Evolutionary conservation across 1,284 basidiomycete species (phyloP), one percentile per base, ranked within the genome.

Genomic region (Schizophyllum amplum): DNA sequence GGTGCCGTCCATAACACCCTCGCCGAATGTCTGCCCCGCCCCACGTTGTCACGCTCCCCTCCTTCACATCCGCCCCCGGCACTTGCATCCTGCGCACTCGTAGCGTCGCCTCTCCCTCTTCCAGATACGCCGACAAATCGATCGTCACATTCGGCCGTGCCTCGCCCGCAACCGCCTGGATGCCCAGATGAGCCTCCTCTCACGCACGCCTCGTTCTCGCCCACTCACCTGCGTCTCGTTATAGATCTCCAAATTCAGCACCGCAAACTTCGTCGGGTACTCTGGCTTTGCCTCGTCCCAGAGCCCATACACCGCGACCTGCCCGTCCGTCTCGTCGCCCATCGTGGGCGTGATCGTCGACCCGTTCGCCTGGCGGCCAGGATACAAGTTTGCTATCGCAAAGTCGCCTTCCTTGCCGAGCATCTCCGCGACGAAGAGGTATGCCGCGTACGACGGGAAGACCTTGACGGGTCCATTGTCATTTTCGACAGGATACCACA

Each of bases 401-500:
- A 77, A 66, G 6, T 71, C 67, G 46, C 67, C 73, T 1, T 75
- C 79, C 33, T 64, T 63, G 2, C 73, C 76, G 24, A 80, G 67
- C 1, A 76, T 68, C 61, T 80, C 78, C n/a, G 75, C 65, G 56
- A 80, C 66, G 60, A 80, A 80, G 9, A 80, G 66, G 56, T 79
- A 79, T 15, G 78, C 69, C 3, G 71, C 72, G 56, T 80, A 80
- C 11, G 76, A 72, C 1, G 79, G 79, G 66, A 80, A 78, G 2
- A 79, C 77, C 62, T 77, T 71, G 53, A 75, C 64, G 4, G 73
- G 72, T n/a, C 78, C 78, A 57, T 78, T 79, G 33, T 64, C 59
- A 47, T 77, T 79, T 57, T 76, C 70, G 7, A 75, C 72, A 4
- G 78, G 76, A n/a, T 59, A 77, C 77, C 76, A 79, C 61, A 79